Percentiles rank a stretch among this genome's conserved stretches.
These are phyloP conservation scores for Xerophyta viscosa DNA, from an alignment of 106 monocot genomes.

Conservation along the genomic window DNA sequence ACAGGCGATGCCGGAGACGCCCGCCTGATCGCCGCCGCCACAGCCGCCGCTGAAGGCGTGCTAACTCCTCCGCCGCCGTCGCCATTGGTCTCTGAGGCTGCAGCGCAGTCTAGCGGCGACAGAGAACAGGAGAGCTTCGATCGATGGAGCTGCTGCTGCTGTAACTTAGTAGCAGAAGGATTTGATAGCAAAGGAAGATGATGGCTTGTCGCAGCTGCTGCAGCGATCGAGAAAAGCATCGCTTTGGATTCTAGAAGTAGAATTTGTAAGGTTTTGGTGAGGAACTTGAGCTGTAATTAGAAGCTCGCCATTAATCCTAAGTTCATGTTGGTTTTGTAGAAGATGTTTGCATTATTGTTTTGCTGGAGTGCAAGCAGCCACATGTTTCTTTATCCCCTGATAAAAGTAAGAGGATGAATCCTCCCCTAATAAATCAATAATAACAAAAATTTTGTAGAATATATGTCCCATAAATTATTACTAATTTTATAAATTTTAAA, in stretches of 20 bases:
- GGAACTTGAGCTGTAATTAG: too few species aligned
- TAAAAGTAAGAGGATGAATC: too few species aligned
- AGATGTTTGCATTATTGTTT: too few species aligned
- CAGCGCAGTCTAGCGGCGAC: not conserved
- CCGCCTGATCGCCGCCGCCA: slow-evolving; percentile 43
- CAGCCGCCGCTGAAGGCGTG: slow-evolving; percentile 34
- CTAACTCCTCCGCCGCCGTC: not conserved
- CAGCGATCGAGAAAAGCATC: not conserved
- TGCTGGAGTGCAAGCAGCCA: too few species aligned
- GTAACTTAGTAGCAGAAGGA: not conserved
- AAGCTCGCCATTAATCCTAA: too few species aligned
- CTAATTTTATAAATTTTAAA: too few species aligned
- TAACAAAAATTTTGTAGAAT: too few species aligned
- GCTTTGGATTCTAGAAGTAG: not conserved
- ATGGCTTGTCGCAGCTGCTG: not conserved
- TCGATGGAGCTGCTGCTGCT: not conserved
- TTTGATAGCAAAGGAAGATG: not conserved
- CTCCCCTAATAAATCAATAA: too few species aligned
- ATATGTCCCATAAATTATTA: too few species aligned
- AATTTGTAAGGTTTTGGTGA: not conserved
- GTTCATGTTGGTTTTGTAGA: too few species aligned
- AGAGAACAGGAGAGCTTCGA: not conserved
- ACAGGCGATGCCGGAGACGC: slow-evolving; percentile 43
- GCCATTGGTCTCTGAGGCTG: not conserved
- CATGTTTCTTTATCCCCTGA: too few species aligned